These are phyloP conservation scores for Aspergillus nomiae DNA, from an alignment of 2,329 filamentous ascomycete species.

Conservation along the genomic window DNA sequence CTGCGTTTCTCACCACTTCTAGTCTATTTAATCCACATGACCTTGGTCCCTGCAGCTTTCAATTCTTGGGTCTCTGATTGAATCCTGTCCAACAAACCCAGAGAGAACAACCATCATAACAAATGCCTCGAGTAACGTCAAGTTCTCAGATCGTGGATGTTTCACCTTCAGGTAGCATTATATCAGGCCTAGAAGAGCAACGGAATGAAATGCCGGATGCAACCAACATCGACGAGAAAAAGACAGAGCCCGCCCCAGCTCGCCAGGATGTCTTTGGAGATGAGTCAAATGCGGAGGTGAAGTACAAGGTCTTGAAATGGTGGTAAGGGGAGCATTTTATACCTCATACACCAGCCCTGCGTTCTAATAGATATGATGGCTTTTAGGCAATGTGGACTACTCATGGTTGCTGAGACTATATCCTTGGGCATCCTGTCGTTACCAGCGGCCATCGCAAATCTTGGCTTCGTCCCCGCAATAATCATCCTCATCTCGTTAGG, in stretches of 20 bases:
- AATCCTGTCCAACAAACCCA: neutral
- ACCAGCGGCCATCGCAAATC: conserved; percentile 51
- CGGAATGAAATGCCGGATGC: neutral
- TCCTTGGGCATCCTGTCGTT: conserved; percentile 59
- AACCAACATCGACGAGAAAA: neutral
- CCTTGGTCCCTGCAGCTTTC: neutral
- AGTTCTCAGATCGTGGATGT: neutral
- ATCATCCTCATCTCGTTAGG: conserved; percentile 55
- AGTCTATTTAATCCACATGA: neutral
- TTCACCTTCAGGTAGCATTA: neutral
- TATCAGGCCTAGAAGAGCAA: neutral
- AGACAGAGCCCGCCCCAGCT: neutral
- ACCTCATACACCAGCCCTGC: no score
- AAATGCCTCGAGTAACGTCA: neutral
- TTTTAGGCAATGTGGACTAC: conserved; percentile 40
- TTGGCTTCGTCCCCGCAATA: conserved; percentile 54
- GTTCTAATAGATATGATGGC: neutral
- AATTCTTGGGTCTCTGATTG: neutral
- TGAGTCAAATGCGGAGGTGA: conserved; percentile 41
- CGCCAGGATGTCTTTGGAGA: conserved; percentile 34
- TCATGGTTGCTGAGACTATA: conserved; percentile 60
- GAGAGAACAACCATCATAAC: neutral
- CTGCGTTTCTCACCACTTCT: neutral
- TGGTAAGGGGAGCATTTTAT: conserved; percentile 10
- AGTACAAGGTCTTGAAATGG: conserved; percentile 54